Evolutionary conservation across 371 early-diverging fungal species (phyloP), one percentile per base, ranked within the genome.

Genomic region (Syncephalastrum sp.): DNA sequence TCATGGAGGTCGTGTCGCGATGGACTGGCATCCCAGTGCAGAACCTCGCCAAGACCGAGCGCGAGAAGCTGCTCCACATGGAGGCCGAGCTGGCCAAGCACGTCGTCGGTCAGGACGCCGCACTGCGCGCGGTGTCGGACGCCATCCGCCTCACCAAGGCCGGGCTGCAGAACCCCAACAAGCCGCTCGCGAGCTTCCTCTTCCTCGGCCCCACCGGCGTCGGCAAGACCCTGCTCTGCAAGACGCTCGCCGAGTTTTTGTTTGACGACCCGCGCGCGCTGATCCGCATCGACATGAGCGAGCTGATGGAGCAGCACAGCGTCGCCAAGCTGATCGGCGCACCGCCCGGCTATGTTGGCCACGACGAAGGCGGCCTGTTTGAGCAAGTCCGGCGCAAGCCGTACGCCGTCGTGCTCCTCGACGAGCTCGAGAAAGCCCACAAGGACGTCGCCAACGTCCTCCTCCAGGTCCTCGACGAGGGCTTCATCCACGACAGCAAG

Each of bases 131-230:
- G 3, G 87, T 97, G 12, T 70, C 87, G 23, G 84, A 94, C 53
- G 91, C 94, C 10, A 74, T 77, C 44, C 73, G 81, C 23, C 76
- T 91, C 29, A 85, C 86, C 57, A 85, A 93, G 33, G 91, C 95
- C 10, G 95, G 95, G 15, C 82, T 97, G 50, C 87, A 88, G 52
- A 81, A 84, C 61, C 84, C 87, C 24, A 83, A 84, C 24, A 83
- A 90, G 45, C 96, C 97, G 0, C 83, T 94, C 59, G 97, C 93
- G 3, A 88, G 91, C 14, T 95, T 97, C 67, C 76, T 97, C 71
- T 95, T 97, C 81, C 75, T 95, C 21, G 97, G 96, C 38, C 94
- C 95, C 17, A 95, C 94, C 14, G 97, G 97, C 63, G 93, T 92
- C 25, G 91, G 91, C 57, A 92, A 92, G 65, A 90, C 89, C 16